These are phyloP conservation scores for Corymbia maculata DNA, from an alignment of 345 rosid genomes.

Conservation along the genomic window DNA sequence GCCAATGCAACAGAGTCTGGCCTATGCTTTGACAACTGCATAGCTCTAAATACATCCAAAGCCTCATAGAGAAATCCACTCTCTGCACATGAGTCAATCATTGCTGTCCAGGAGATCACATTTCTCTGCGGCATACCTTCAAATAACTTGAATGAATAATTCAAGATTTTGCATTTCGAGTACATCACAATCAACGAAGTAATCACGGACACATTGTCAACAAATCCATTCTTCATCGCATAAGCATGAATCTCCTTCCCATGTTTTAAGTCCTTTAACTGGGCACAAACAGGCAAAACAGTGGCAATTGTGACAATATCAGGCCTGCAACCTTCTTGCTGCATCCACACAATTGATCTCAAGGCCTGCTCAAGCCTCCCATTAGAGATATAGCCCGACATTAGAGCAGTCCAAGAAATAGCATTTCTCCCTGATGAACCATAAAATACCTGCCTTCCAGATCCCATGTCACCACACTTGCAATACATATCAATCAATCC, in stretches of 20 bases:
- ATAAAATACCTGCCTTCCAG: conserved; percentile 66
- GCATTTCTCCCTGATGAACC: conserved; percentile 52
- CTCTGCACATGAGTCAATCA: conserved; percentile 54
- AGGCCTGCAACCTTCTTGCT: conserved; percentile 78
- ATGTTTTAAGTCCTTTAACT: conserved; percentile 49
- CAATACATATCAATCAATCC: conserved; percentile 82
- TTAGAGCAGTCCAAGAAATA: conserved; percentile 81
- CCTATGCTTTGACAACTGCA: conserved; percentile 59
- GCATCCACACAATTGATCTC: conserved; percentile 91
- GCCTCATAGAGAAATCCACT: conserved; percentile 28
- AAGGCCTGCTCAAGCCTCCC: conserved; percentile 78
- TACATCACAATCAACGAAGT: conserved; percentile 85
- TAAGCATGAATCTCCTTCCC: conserved; percentile 87
- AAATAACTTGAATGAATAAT: conserved; percentile 48
- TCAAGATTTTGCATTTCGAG: conserved; percentile 51
- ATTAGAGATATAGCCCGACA: conserved; percentile 70
- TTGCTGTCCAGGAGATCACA: conserved; percentile 65
- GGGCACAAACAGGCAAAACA: conserved; percentile 64
- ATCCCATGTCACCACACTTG: conserved; percentile 68
- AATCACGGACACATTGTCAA: conserved; percentile 59
- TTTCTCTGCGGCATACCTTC: conserved; percentile 41
- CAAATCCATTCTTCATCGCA: conserved; percentile 59
- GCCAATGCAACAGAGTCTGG: conserved; percentile 69
- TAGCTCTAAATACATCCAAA: conserved; percentile 35
- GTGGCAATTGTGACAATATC: conserved; percentile 74